phyloP scores from a whole-genome alignment of 2,329 filamentous ascomycete species.

The Alternaria sp. region DNA sequence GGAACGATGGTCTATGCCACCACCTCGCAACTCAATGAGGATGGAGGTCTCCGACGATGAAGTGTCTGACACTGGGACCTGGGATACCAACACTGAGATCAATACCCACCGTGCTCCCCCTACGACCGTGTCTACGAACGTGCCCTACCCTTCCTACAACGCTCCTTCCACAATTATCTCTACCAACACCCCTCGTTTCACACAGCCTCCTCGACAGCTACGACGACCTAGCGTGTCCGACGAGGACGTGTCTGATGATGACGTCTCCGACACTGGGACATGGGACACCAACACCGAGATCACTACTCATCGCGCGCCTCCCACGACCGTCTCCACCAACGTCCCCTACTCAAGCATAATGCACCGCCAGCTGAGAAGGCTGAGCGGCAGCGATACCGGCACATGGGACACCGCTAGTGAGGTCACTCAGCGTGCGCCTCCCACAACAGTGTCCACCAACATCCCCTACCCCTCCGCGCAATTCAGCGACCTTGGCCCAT shows the following conservation, averaged over 20 bases:
- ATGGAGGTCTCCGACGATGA: background rate
- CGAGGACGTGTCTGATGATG: background rate
- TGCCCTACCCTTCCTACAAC: conserved; percentile 2
- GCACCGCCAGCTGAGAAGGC: conserved; percentile 4
- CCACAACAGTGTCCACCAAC: conserved; percentile 12
- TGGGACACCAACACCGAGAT: conserved; percentile 9
- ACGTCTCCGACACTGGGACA: background rate
- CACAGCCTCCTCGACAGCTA: conserved; percentile 1
- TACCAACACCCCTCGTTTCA: conserved; percentile 7
- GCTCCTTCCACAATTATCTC: conserved; percentile 10
- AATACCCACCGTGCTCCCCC: conserved; percentile 5
- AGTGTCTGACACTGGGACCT: background rate
- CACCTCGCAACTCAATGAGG: background rate
- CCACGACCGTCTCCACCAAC: conserved; percentile 12
- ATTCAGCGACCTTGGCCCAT: background rate
- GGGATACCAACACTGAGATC: conserved; percentile 7
- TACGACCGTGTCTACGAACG: conserved; percentile 12
- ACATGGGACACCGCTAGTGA: conserved; percentile 14
- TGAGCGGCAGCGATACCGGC: conserved; percentile 9
- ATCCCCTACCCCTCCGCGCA: conserved; percentile 6
- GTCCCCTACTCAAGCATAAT: conserved; percentile 2
- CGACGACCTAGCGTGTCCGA: conserved; percentile 5
- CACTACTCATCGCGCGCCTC: conserved; percentile 3
- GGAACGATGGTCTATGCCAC: conserved; percentile 1
- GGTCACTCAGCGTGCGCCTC: conserved; percentile 4